phyloP scores from a whole-genome alignment of 495 filamentous ascomycete genomes.

The Hyaloscypha bicolor region DNA sequence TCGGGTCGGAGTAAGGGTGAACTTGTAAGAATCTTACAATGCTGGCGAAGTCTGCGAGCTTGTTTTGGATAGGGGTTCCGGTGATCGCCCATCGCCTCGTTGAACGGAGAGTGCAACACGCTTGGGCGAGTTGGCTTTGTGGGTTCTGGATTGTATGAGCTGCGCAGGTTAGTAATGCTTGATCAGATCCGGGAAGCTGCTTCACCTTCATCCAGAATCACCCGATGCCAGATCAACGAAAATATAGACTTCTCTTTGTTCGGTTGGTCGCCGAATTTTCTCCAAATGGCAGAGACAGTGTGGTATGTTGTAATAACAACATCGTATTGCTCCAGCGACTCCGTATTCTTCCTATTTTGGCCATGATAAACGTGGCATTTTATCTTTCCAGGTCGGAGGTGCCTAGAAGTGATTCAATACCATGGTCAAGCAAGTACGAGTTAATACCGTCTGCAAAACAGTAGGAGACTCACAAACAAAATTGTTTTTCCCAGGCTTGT shows the following conservation, averaged over 20 bases:
- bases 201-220: constrained; percentile 20
- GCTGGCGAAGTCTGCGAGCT: constrained; percentile 82
- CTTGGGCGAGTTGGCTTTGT: constrained; percentile 62
- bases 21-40: constrained; percentile 85
- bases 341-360: constrained; percentile 62
- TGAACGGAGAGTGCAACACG: constrained; percentile 72
- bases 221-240: constrained; percentile 48
- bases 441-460: not conserved
- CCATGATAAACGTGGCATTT: constrained; percentile 81
- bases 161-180: constrained; percentile 89
- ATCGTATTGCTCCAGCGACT: constrained; percentile 69
- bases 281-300: constrained; percentile 58
- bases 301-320: constrained; percentile 87
- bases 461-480: constrained; percentile 6
- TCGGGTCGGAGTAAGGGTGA: constrained; percentile 76
- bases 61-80: constrained; percentile 88
- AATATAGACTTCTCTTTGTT: constrained; percentile 55
- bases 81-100: constrained; percentile 91
- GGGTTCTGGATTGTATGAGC: constrained; percentile 77
- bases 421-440: not conserved
- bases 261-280: constrained; percentile 63
- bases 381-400: constrained; percentile 61
- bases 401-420: constrained; percentile 32
- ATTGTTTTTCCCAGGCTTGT: constrained; percentile 15
- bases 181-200: constrained; percentile 35